Conservation (phyloP, 2,329 filamentous ascomycete genomes). For the Zarea fungicola region DNA sequence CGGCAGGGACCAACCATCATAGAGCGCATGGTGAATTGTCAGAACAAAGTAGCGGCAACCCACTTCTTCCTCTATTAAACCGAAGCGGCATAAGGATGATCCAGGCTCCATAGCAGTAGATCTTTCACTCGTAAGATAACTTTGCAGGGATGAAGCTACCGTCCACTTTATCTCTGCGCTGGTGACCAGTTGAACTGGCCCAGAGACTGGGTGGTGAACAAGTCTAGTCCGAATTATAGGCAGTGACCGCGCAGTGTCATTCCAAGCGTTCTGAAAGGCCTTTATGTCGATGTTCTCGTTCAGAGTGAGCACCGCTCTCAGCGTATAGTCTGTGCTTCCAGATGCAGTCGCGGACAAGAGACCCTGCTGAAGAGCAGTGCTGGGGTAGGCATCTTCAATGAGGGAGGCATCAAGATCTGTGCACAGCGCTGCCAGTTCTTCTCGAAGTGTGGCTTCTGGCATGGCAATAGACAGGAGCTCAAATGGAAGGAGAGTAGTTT, state of each 20-base stretch:
- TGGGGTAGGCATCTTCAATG: constrained; percentile 18
- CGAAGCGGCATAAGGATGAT: constrained; percentile 8
- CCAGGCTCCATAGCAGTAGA: constrained; percentile 13
- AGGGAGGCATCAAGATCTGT: constrained; percentile 15
- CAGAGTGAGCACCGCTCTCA: constrained; percentile 13
- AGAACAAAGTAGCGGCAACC: constrained; percentile 12
- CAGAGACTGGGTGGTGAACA: neutral
- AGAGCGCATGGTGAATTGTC: constrained; percentile 36
- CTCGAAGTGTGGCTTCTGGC: no score
- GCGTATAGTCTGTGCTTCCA: constrained; percentile 15
- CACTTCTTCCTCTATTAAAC: constrained; percentile 5
- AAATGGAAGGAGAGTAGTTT: neutral
- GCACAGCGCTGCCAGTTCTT: constrained; percentile 11
- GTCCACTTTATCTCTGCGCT: neutral
- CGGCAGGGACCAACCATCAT: constrained; percentile 47
- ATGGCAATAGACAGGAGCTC: neutral
- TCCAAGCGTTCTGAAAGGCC: constrained; percentile 14
- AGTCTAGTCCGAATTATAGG: constrained; percentile 12
- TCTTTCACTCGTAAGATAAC: neutral
- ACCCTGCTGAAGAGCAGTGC: constrained; percentile 18
- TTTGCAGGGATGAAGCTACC: neutral
- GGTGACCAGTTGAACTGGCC: neutral
- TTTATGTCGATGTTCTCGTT: constrained; percentile 2
- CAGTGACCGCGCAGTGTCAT: constrained; percentile 9
- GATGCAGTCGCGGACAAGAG: constrained; percentile 16